These are phyloP conservation scores for Vitis labrusca DNA, from an alignment of 164 flowering plant species.

Conservation along the genomic window DNA sequence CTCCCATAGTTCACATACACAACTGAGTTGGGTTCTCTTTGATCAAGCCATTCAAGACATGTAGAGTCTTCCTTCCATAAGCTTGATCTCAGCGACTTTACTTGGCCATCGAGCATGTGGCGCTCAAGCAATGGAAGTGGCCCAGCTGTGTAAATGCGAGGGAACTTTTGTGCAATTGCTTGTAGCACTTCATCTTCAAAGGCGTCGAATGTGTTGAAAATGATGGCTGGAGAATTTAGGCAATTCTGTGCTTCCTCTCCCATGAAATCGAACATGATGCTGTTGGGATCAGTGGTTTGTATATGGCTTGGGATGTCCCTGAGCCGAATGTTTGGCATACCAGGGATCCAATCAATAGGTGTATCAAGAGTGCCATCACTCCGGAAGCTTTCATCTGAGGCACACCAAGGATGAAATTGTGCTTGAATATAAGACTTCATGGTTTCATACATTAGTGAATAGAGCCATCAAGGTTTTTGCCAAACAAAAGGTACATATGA, in stretches of 20 bases:
- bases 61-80: slow-evolving; percentile 13
- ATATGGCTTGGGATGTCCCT: slow-evolving; percentile 40
- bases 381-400: slow-evolving; percentile 35
- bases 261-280: slow-evolving; percentile 32
- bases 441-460: no score
- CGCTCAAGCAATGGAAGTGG: slow-evolving; percentile 1
- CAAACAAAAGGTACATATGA: not conserved
- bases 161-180: not conserved
- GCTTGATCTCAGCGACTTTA: slow-evolving; percentile 5
- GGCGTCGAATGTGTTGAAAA: slow-evolving; percentile 27
- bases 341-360: slow-evolving; percentile 39
- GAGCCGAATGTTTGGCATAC: slow-evolving; percentile 34
- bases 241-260: slow-evolving; percentile 20
- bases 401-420: not conserved
- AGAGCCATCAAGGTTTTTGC: no score
- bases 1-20: no score
- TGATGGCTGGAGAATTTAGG: slow-evolving; percentile 20
- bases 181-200: slow-evolving; percentile 18
- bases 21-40: not conserved
- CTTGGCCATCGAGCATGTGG: not conserved
- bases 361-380: slow-evolving; percentile 38
- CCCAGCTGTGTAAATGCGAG: slow-evolving; percentile 11
- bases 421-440: not conserved
- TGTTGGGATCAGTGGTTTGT: slow-evolving; percentile 27
- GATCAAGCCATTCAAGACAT: slow-evolving; percentile 26